Conservation (phyloP, 768 basidiomycete genomes). For the Exidia glandulosa region DNA sequence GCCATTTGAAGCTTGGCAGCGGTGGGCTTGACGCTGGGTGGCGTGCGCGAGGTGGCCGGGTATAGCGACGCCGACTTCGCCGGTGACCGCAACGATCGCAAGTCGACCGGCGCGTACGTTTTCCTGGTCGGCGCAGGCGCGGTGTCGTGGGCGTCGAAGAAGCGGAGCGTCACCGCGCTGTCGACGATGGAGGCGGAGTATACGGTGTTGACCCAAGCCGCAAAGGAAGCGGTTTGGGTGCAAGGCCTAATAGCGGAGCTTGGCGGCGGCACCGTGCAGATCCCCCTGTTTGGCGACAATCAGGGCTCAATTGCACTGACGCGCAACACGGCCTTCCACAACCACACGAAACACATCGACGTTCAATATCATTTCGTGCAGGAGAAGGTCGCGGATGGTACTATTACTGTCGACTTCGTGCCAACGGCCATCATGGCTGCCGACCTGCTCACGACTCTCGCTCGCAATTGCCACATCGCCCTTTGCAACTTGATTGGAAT, state of each 20-base stretch:
- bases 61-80: constrained; percentile 19
- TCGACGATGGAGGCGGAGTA: constrained; percentile 9
- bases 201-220: constrained; percentile 5
- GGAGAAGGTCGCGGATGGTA: constrained; percentile 7
- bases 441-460: not conserved
- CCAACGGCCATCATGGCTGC: constrained; percentile 6
- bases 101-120: constrained; percentile 16
- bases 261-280: not conserved
- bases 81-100: constrained; percentile 9
- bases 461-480: no score
- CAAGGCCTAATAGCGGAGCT: not conserved
- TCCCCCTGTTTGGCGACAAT: constrained; percentile 7
- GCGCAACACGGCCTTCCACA: constrained; percentile 13
- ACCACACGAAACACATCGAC: constrained; percentile 19
- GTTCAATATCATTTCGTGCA: constrained; percentile 15
- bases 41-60: not conserved
- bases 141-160: constrained; percentile 12
- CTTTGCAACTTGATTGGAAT: no score
- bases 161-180: constrained; percentile 12
- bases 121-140: constrained; percentile 11
- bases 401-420: constrained; percentile 6
- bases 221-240: constrained; percentile 8
- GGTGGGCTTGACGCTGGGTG: not conserved
- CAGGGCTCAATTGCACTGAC: constrained; percentile 5
- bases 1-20: constrained; percentile 26